A percentile compares a stretch with the other conserved stretches of the same genome.
phyloP scores from a whole-genome alignment of 805 yeast genomes.

The Metschnikowia proteae region DNA sequence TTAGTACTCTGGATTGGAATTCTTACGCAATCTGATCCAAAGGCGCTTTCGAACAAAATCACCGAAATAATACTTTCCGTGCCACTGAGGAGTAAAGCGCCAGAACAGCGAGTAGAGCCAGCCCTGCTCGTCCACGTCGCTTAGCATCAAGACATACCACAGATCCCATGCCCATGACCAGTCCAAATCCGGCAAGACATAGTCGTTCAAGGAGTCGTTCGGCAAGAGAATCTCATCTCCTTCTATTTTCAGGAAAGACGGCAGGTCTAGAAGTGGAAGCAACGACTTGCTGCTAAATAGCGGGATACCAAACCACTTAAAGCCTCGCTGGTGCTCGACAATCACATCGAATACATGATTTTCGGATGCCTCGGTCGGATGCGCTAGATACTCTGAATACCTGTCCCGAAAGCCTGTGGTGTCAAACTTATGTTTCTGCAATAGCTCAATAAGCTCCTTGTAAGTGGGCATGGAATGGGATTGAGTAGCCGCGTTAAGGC shows the following conservation, averaged over 20 bases:
- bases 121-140: conserved; percentile 80
- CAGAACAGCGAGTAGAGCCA: conserved; percentile 62
- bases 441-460: conserved; percentile 6
- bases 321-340: conserved; percentile 54
- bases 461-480: neutral
- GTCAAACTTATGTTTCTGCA: conserved; percentile 8
- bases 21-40: conserved; percentile 49
- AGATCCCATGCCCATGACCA: conserved; percentile 69
- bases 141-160: conserved; percentile 71
- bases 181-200: conserved; percentile 52
- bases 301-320: conserved; percentile 50
- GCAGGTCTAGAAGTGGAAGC: conserved; percentile 49
- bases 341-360: conserved; percentile 37
- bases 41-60: conserved; percentile 62
- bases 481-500: neutral
- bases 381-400: conserved; percentile 1
- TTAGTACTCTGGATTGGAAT: neutral
- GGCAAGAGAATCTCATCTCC: conserved; percentile 33
- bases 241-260: conserved; percentile 42
- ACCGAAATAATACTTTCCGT: conserved; percentile 55
- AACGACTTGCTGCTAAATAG: conserved; percentile 44
- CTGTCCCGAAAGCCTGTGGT: conserved; percentile 8
- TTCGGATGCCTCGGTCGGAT: neutral
- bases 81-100: conserved; percentile 46
- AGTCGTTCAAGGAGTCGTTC: conserved; percentile 26